Percentiles rank a stretch among this genome's conserved stretches.
Conservation (phyloP, 2,329 filamentous ascomycete species). For the Nigrospora sphaerica region DNA sequence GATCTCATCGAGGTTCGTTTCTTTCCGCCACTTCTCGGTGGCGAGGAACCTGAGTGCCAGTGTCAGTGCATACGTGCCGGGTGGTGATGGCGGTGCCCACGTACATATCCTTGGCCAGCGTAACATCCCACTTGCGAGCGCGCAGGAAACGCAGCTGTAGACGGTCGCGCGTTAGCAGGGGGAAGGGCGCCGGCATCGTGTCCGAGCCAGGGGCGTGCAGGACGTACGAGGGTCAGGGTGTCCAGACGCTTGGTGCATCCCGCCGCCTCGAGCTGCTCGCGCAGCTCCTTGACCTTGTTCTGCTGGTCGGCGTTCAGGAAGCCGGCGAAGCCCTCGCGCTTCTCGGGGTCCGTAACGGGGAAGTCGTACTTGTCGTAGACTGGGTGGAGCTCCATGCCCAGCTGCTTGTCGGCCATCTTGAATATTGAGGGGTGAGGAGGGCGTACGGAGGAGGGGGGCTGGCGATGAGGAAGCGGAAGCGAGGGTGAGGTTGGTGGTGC, state of each 20-base stretch:
- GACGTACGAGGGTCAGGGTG: conserved; percentile 76
- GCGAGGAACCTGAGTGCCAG: conserved; percentile 69
- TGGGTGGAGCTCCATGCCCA: conserved; percentile 58
- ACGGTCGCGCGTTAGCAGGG: conserved; percentile 2
- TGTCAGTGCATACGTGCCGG: not conserved
- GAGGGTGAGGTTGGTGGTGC: not conserved
- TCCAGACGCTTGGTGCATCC: conserved; percentile 82
- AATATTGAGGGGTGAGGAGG: no score
- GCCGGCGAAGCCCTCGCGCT: conserved; percentile 75
- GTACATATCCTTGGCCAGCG: conserved; percentile 80
- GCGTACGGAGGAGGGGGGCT: not conserved
- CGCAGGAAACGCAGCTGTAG: conserved; percentile 77
- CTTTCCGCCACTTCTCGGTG: conserved; percentile 83
- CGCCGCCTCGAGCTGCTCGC: conserved; percentile 74
- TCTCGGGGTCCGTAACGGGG: conserved; percentile 67
- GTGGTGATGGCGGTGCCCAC: conserved; percentile 23
- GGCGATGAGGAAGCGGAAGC: not conserved
- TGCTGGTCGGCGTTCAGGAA: conserved; percentile 82
- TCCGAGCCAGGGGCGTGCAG: not conserved
- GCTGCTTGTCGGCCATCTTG: conserved; percentile 15
- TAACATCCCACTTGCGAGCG: conserved; percentile 90
- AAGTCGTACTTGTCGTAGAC: conserved; percentile 98
- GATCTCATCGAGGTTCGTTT: conserved; percentile 76
- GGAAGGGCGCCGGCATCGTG: not conserved
- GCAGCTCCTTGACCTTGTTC: conserved; percentile 81